Base-by-base conservation (phyloP, 306 rosid genomes). In the Begonia loranthoides region DNA sequence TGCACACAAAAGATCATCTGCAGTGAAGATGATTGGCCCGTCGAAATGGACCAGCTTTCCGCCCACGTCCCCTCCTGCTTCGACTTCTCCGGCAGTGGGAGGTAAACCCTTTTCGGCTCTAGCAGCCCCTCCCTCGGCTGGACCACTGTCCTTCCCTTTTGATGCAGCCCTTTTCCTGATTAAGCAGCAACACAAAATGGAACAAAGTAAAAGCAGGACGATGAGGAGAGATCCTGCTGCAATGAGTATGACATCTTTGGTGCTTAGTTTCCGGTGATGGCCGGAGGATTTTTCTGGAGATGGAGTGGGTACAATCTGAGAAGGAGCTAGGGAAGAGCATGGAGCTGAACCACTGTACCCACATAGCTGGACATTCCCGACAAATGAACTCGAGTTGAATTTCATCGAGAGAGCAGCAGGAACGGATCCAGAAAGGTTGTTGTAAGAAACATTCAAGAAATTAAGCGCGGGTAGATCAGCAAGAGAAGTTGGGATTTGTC, bases 1-100 rank as follows among this genome's bases (percentile, higher is more conserved):
- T 55, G 96, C 94, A 65, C 96, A 83, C 77, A 87, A 50, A 28
- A 87, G 96, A 76, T 81, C 94, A 41, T 87, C 94, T 0, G 96
- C 96, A 17, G 96, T 79, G 63, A 87, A 87, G 33, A 76, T 75
- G 51, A 73, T 55, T n/a, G 87, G 78, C 41, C 96, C 94, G 43
- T 84, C 96, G 52, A 83, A 84, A 60, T 83, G 96, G 46, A 84
- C 93, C 45, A 87, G 77, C 56, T 87, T 84, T 9, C 96, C 96
- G 15, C 94, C 96, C 0, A 69, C 68, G 51, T 87, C 94, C 11
- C 87, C 80, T 0, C 77, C 81, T 0, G 78, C 65, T 58, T 76
- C 94, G 0, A 66, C 79, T 61, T 83, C 93, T 15, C 76, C 81
- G 0, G 62, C 69, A 2, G 48, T 51, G 0, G 81, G 64, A 4